Percentiles rank a stretch among this genome's conserved stretches.
phyloP scores from a whole-genome alignment of 2,329 filamentous ascomycete genomes.

The Alternaria sp. region DNA sequence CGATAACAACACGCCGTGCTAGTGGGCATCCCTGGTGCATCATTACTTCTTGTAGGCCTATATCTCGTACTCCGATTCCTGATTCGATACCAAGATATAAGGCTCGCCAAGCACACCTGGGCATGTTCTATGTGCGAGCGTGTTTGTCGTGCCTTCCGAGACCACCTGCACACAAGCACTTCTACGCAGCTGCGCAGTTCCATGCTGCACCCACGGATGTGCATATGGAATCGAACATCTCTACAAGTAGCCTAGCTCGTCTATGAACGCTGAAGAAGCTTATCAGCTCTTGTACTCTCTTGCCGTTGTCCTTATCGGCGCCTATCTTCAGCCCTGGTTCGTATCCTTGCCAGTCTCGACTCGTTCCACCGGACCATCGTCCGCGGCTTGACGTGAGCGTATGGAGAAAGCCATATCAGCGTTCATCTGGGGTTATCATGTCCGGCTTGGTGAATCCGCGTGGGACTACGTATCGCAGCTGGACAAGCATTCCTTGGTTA shows the following conservation, averaged over 20 bases:
- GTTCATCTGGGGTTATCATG: background rate
- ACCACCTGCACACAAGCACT: background rate
- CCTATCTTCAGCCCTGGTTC: constrained; percentile 7
- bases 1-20: constrained; percentile 21
- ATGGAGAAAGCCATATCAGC: background rate
- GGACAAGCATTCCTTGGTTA: constrained; percentile 13
- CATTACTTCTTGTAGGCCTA: background rate
- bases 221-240: background rate
- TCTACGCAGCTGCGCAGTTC: background rate
- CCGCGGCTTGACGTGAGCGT: background rate
- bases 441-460: constrained; percentile 1
- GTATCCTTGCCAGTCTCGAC: constrained; percentile 1
- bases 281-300: constrained; percentile 7
- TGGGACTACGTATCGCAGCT: background rate
- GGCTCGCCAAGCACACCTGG: background rate
- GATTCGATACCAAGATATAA: background rate
- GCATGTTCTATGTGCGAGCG: background rate
- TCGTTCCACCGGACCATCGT: background rate
- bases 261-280: background rate
- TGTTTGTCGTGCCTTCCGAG: background rate
- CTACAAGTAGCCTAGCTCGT: background rate
- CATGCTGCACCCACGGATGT: background rate
- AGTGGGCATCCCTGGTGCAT: constrained; percentile 14
- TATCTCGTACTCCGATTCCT: background rate
- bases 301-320: constrained; percentile 11